A percentile compares a stretch with the other conserved stretches of the same genome.
phyloP scores from a whole-genome alignment of 352 stramenopile species.

The Pythium guiyangense region DNA sequence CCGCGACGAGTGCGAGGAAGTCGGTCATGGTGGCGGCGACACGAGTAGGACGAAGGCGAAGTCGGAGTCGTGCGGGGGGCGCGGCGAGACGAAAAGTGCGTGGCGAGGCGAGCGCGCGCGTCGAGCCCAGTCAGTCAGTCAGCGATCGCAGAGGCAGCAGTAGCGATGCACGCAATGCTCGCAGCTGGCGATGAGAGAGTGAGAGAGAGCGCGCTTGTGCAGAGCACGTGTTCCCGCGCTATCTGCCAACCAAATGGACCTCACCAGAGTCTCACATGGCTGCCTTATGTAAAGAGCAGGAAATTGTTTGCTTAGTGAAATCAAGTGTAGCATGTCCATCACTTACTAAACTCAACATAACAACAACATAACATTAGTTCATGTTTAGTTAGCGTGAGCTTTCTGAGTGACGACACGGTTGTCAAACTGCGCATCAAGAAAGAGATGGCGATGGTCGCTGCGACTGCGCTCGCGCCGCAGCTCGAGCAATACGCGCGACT shows the following conservation, averaged over 20 bases:
- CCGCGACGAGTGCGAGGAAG: constrained; percentile 65
- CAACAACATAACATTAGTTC: no score
- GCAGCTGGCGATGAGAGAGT: not conserved
- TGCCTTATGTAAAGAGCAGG: not conserved
- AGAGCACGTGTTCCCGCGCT: not conserved
- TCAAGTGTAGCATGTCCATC: no score
- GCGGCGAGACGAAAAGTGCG: constrained; percentile 1
- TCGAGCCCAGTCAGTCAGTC: not conserved
- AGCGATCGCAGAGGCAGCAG: not conserved
- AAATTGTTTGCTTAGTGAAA: no score
- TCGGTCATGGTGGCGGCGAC: constrained; percentile 38
- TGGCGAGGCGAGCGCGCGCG: not conserved
- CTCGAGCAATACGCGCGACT: constrained; percentile 21
- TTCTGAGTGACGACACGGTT: no score
- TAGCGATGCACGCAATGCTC: not conserved
- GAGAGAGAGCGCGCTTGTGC: not conserved
- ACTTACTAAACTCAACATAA: no score
- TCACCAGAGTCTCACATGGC: not conserved
- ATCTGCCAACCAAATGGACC: not conserved
- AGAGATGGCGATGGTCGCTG: not conserved
- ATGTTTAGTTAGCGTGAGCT: no score
- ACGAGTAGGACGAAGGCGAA: not conserved
- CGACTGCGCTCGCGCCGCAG: constrained; percentile 5
- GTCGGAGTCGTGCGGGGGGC: no score
- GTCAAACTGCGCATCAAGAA: not conserved